These are phyloP conservation scores for Pilasporangium apinafurcum DNA, from an alignment of 352 stramenopile species.

Conservation along the genomic window DNA sequence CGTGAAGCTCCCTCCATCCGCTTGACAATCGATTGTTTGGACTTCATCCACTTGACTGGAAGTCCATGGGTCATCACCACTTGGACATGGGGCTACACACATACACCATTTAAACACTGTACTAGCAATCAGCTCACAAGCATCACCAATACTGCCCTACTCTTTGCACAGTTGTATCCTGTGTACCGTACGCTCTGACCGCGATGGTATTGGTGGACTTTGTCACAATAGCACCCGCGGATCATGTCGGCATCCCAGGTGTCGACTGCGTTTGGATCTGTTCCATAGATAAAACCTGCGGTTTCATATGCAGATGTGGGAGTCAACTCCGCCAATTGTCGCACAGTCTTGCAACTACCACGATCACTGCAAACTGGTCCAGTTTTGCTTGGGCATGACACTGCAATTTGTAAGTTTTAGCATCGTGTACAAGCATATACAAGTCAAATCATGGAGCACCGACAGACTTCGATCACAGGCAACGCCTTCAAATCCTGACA, in stretches of 20 bases:
- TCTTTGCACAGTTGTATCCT: constrained; percentile 76
- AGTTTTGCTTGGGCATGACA: constrained; percentile 33
- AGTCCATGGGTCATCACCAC: constrained; percentile 86
- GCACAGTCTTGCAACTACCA: constrained; percentile 34
- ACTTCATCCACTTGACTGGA: constrained; percentile 66
- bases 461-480: constrained; percentile 59
- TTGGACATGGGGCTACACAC: constrained; percentile 54
- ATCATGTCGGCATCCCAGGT: constrained; percentile 89
- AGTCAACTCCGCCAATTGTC: constrained; percentile 48
- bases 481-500: constrained; percentile 55
- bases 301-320: constrained; percentile 24
- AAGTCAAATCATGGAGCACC: too few relatives aligned
- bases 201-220: constrained; percentile 46
- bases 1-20: constrained; percentile 64
- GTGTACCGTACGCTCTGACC: constrained; percentile 43
- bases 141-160: constrained; percentile 14
- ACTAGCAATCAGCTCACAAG: constrained; percentile 3
- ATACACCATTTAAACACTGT: not conserved
- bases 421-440: too few relatives aligned
- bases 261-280: constrained; percentile 50
- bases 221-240: constrained; percentile 85
- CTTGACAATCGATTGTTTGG: constrained; percentile 63
- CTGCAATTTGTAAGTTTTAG: constrained; percentile 13
- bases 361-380: constrained; percentile 32
- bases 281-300: constrained; percentile 61